Percentiles rank a stretch among this genome's conserved stretches.
Evolutionary conservation across 2,329 filamentous ascomycete genomes (phyloP).

Genomic region (Sporothrix sp.): DNA sequence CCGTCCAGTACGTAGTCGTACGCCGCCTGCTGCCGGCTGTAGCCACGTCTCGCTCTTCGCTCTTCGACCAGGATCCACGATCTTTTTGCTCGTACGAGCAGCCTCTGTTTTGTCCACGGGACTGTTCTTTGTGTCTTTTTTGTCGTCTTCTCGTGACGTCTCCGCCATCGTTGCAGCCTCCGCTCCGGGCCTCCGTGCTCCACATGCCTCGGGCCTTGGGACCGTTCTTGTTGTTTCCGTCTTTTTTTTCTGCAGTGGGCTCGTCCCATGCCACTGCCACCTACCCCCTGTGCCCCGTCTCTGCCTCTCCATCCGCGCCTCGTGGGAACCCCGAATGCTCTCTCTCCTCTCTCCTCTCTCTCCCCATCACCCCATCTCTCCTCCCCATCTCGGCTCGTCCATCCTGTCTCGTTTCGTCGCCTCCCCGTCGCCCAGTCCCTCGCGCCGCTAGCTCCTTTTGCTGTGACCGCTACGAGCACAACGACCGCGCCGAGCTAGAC

Average conservation of each 20-base stretch:
- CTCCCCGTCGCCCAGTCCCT: not conserved
- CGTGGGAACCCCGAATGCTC: not conserved
- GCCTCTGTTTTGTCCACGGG: not conserved
- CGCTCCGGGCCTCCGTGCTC: not conserved
- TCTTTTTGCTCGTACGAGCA: no score
- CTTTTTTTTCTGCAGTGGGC: not conserved
- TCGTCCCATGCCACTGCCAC: not conserved
- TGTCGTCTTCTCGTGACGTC: no score
- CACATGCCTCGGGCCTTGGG: slow-evolving; percentile 1
- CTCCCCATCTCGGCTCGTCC: not conserved
- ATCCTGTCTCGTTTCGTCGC: not conserved
- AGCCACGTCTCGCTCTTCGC: not conserved
- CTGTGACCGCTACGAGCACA: no score
- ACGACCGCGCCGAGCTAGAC: no score
- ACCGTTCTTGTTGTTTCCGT: not conserved
- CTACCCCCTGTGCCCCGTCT: not conserved
- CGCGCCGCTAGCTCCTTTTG: no score
- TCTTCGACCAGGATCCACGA: not conserved
- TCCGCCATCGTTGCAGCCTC: no score
- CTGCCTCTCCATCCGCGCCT: slow-evolving; percentile 3
- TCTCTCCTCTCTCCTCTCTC: not conserved
- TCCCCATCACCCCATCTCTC: not conserved
- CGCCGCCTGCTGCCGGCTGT: not conserved
- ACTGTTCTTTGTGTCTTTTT: not conserved
- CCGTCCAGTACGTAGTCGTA: not conserved